phyloP scores from a whole-genome alignment of 345 rosid species.

The Populus euphratica region DNA sequence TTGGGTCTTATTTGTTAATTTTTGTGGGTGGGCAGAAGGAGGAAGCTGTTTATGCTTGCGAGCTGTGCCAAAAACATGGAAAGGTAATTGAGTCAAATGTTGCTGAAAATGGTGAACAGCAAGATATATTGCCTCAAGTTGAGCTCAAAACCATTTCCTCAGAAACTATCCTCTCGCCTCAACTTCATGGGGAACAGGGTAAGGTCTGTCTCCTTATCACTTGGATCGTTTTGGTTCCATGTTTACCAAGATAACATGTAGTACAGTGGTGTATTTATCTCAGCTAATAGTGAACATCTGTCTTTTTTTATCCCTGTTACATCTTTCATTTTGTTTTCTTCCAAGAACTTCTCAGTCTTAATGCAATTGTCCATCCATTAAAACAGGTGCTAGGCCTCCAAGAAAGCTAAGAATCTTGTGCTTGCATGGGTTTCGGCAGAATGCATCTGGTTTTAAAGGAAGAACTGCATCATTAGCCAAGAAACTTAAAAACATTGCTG shows the following conservation, averaged over 20 bases:
- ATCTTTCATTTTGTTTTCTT: neutral
- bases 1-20: conserved; percentile 18
- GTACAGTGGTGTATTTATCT: neutral
- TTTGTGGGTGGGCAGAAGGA: conserved; percentile 46
- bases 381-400: conserved; percentile 35
- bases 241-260: neutral
- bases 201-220: conserved; percentile 45
- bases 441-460: conserved; percentile 86
- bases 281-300: neutral
- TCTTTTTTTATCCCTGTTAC: neutral
- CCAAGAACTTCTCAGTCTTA: neutral
- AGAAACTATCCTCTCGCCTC: conserved; percentile 25
- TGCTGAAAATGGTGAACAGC: conserved; percentile 21
- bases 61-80: conserved; percentile 75
- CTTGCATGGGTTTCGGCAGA: conserved; percentile 95
- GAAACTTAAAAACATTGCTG: conserved; percentile 78
- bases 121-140: conserved; percentile 9
- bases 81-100: conserved; percentile 22
- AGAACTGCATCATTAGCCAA: conserved; percentile 88
- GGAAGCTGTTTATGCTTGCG: conserved; percentile 57
- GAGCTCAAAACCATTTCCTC: conserved; percentile 20
- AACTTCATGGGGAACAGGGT: conserved; percentile 44
- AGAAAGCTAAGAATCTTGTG: conserved; percentile 80
- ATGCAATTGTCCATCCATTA: neutral
- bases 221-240: conserved; percentile 1